Base-by-base conservation (phyloP, 75 land plant genomes). In the Selaginella moellendorffii region DNA sequence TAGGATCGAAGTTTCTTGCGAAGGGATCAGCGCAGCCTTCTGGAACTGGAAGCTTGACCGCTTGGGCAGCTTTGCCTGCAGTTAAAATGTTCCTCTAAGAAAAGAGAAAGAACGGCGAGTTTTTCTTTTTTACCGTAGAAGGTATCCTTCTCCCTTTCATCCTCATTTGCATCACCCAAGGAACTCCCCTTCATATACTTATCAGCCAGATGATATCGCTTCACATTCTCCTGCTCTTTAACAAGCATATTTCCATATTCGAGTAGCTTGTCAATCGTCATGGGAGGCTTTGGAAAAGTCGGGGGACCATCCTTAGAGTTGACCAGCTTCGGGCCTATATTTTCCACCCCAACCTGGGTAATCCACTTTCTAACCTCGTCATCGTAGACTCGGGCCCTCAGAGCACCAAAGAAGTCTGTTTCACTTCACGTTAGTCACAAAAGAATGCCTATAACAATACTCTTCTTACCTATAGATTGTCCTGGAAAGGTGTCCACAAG, bases 1-100 rank as follows among this genome's bases (percentile, higher is more conserved):
- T 88, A n/a, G 90, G 95, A 69, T 88, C 90, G 54, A 68, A 88
- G 82, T 88, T 85, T 10, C 25, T 26, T 0, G 95, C 95, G 25
- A 12, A 22, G 51, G 80, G 84, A 63, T 85, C 95, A 0, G 90
- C 83, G 63, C 95, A 88, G 5, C 90, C 95, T 66, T 83, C 84
- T 1, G 95, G 90, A 18, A 88, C 95, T 0, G 86, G 79, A 51
- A 89, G 0, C 20, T 76, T 68, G 17, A 89, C 84, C 42, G 81
- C 82, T 63, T 83, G 84, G 0, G 96, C 96, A 69, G 87, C 87
- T 68, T 86, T 72, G 5, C 96, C 91, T 88, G 79, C 28, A 5
- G 12, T 52, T 10, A 30, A 36, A 5, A 36, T 36, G 5, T 36
- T n/a, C n/a, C n/a, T n/a, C n/a, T n/a, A n/a, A n/a, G n/a, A n/a